Base-by-base conservation (phyloP, 305 asterid genomes). In the Stenogyne calaminthoides region DNA sequence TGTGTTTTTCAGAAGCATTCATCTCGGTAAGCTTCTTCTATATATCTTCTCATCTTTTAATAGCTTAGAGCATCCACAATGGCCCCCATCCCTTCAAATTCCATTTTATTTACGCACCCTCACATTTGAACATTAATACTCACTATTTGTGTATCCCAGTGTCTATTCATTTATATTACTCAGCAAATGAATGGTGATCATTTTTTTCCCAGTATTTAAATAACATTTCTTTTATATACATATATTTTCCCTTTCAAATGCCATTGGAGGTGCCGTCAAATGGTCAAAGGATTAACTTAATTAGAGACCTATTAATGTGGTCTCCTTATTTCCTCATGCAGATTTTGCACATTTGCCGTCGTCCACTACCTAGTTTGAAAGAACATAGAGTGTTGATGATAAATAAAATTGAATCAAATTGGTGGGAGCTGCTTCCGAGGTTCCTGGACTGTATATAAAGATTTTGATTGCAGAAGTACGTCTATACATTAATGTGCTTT, bases 241-340 rank as follows among this genome's bases (percentile, higher is more conserved):
- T n/a, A n/a, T n/a, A n/a, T n/a, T n/a, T n/a, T n/a, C n/a, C n/a
- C n/a, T n/a, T n/a, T n/a, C n/a, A n/a, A n/a, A n/a, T n/a, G n/a
- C n/a, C n/a, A n/a, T n/a, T n/a, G n/a, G n/a, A n/a, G n/a, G n/a
- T n/a, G n/a, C n/a, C n/a, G 36, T 32, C 36, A 32, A 32, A 32
- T 22, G 29, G 7, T 42, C 51, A 25, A 18, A 46, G 7, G 42
- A 36, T 61, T 3, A 57, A 40, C 19, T 20, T 12, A 37, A 20
- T 60, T n/a, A n/a, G n/a, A n/a, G 19, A 20, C 16, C 51, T 44
- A 55, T 16, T 12, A 67, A 11, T 49, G n/a, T 44, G 27, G 51
- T 56, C 10, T 58, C 22, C 25, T 57, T 32, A 69, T 49, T 40
- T 69, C 64, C 20, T 70, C 46, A 5, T 76, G 80, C 72, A 76